A percentile compares a stretch with the other conserved stretches of the same genome.
phyloP scores from a whole-genome alignment of 805 yeast genomes.

The Zygosaccharomyces bisporus region DNA sequence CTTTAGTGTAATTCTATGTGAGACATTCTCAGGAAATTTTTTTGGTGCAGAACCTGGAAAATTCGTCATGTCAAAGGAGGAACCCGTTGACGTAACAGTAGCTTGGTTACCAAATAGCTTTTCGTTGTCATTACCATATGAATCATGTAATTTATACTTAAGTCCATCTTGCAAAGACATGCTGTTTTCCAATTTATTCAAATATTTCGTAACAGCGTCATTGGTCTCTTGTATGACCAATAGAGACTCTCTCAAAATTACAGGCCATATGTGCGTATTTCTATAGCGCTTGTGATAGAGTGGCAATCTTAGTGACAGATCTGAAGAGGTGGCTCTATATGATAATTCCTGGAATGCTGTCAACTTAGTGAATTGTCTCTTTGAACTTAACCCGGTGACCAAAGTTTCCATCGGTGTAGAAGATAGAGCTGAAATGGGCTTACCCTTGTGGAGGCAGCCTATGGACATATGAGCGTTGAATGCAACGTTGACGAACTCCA shows the following conservation, averaged over 20 bases:
- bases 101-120: slow-evolving; percentile 38
- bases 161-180: slow-evolving; percentile 15
- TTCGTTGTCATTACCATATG: slow-evolving; percentile 13
- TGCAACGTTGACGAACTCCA: slow-evolving; percentile 56
- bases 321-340: slow-evolving; percentile 51
- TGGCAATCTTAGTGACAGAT: slow-evolving; percentile 46
- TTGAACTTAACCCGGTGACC: slow-evolving; percentile 57
- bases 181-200: slow-evolving; percentile 19
- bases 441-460: slow-evolving; percentile 67
- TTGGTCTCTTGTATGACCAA: slow-evolving; percentile 50
- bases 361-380: slow-evolving; percentile 46
- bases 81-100: slow-evolving; percentile 12
- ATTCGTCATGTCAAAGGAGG: slow-evolving; percentile 9
- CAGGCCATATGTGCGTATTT: slow-evolving; percentile 51
- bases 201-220: slow-evolving; percentile 33
- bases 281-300: slow-evolving; percentile 51
- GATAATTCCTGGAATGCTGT: slow-evolving; percentile 78
- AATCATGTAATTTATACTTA: slow-evolving; percentile 9
- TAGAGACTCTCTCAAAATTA: slow-evolving; percentile 58
- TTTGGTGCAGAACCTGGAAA: slow-evolving; percentile 22
- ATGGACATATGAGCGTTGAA: slow-evolving; percentile 64
- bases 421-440: slow-evolving; percentile 51
- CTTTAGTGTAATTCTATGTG: slow-evolving; percentile 25
- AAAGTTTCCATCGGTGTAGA: slow-evolving; percentile 62
- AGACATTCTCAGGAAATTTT: slow-evolving; percentile 6